Evolutionary conservation across 2,329 filamentous ascomycete species (phyloP), one percentile per base, ranked within the genome.

Genomic region (Trichoderma sp.): DNA sequence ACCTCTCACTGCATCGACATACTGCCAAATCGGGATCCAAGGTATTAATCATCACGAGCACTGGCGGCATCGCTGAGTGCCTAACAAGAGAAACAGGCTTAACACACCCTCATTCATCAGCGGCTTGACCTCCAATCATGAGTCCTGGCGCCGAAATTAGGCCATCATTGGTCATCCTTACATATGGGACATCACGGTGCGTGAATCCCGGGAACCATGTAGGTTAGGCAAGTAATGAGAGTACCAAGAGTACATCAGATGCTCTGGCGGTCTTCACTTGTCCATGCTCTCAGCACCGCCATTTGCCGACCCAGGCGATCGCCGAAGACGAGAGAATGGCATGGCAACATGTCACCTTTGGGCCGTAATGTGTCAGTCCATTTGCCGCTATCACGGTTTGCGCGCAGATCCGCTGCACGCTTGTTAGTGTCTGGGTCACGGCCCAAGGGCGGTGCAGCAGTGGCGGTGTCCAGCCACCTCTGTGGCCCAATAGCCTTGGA

Each of bases 251-350:
- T n/a, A 14, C 14, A 43, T 16, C 39, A 13, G 39, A n/a, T 26
- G 26, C 51, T 10, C 5, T 30, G 55, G 30, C 18, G 34, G 54
- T n/a, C 14, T n/a, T 21, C 24, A n/a, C 21, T 65, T 24, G 39
- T n/a, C 16, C 6, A 43, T 43, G 43, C 43, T 1, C n/a, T 4
- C 46, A 49, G 21, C 46, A 13, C 46, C 46, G 46, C 46, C 46
- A 49, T 49, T 24, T 49, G n/a, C 24, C 46, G 21, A n/a, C 46
- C 18, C 37, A 68, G 56, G 43, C 46, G 18, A 39, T 49, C 71
- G 68, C 75, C 73, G 72, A 77, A 76, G 67, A 66, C 71, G 51
- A 73, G 74, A 71, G 75, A 77, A 77, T 63, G 69, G 67, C 69
- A 58, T 75, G 37, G 54, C 70, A 55, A 71, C 58, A 46, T 59